Evolutionary conservation across 805 yeast genomes (phyloP).

Genomic region (Maudiozyma saulgeensis): DNA sequence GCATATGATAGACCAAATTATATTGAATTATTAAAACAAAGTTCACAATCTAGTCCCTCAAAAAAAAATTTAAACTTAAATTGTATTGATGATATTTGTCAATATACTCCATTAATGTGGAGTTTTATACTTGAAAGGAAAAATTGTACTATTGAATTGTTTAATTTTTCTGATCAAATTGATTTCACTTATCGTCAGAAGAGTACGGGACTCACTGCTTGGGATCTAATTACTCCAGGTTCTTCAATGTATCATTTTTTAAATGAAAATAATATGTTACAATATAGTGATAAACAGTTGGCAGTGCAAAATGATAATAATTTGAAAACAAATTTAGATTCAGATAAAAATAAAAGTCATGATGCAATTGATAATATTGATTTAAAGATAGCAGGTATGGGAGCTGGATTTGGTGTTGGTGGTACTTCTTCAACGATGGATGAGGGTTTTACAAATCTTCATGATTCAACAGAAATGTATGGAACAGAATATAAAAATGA

Average conservation of each 20-base stretch:
- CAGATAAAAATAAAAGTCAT: neutral
- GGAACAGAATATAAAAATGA: conserved; percentile 1
- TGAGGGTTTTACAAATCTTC: conserved; percentile 10
- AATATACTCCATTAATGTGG: conserved; percentile 78
- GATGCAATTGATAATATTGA: conserved; percentile 24
- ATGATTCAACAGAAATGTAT: neutral
- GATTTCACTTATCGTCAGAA: conserved; percentile 32
- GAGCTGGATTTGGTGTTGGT: conserved; percentile 11
- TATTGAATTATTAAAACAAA: conserved; percentile 37
- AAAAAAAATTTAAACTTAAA: conserved; percentile 36
- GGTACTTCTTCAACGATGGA: neutral
- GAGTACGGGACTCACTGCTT: conserved; percentile 32
- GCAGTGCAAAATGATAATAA: neutral
- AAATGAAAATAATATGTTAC: conserved; percentile 39
- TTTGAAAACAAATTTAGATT: neutral
- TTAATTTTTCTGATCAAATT: conserved; percentile 56
- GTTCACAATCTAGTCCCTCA: conserved; percentile 12
- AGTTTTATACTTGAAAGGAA: conserved; percentile 57
- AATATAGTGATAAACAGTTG: neutral
- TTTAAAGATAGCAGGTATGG: conserved; percentile 34
- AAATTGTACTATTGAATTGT: conserved; percentile 44
- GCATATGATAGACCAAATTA: conserved; percentile 42
- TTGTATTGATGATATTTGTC: conserved; percentile 38
- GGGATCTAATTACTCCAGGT: conserved; percentile 47
- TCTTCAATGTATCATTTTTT: conserved; percentile 50